Evolutionary conservation across 352 stramenopile genomes (phyloP).

Genomic region (Globisporangium perplexum): DNA sequence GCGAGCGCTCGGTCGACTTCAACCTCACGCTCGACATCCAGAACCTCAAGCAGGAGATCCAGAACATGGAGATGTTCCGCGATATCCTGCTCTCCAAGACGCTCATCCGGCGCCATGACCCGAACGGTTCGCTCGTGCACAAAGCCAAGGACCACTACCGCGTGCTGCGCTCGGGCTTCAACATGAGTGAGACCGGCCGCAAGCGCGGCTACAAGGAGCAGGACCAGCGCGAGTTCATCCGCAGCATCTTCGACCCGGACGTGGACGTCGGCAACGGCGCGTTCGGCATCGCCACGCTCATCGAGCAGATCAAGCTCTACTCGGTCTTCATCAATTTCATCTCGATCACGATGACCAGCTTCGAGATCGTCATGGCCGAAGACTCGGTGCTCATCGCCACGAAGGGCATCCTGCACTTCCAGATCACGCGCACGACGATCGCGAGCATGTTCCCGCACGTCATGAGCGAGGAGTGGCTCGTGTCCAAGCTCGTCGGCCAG

Average conservation of each 20-base stretch:
- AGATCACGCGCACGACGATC: constrained; percentile 42
- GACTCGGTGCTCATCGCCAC: constrained; percentile 30
- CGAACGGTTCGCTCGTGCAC: constrained; percentile 20
- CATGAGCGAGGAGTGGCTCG: constrained; percentile 28
- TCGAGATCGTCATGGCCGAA: constrained; percentile 25
- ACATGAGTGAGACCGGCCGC: constrained; percentile 2
- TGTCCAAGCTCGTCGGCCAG: constrained; percentile 31
- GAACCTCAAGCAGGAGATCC: constrained; percentile 32
- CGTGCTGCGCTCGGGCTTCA: constrained; percentile 18
- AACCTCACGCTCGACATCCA: constrained; percentile 35
- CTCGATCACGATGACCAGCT: constrained; percentile 17
- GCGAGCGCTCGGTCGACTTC: constrained; percentile 24
- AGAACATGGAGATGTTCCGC: constrained; percentile 17
- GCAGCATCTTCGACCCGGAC: constrained; percentile 28
- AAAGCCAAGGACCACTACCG: constrained; percentile 19
- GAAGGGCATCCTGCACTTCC: constrained; percentile 23
- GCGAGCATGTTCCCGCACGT: constrained; percentile 38
- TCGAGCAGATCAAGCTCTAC: constrained; percentile 38
- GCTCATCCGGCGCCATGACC: constrained; percentile 17
- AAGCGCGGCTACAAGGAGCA: constrained; percentile 14
- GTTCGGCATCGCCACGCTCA: constrained; percentile 24
- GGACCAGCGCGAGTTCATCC: constrained; percentile 27
- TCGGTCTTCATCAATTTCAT: constrained; percentile 37
- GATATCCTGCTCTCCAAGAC: constrained; percentile 21
- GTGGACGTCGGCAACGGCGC: constrained; percentile 31